Evolutionary conservation across 148 eudicot genomes (phyloP).

Genomic region (Rhododendron mucronatum): DNA sequence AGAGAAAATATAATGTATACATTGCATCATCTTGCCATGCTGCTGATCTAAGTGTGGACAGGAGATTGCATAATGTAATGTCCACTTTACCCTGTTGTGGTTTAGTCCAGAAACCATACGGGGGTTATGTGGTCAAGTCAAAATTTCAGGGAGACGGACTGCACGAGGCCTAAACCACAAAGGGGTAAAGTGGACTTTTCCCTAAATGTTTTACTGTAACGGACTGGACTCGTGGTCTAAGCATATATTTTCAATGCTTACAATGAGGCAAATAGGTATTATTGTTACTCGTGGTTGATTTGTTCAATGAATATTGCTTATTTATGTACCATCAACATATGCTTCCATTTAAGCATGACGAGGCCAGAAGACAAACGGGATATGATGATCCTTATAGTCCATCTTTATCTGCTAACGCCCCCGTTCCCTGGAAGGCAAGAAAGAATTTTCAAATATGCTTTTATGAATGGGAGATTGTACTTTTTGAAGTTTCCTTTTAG

Average conservation of each 20-base stretch:
- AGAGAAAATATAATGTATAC: background rate
- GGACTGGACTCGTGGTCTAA: background rate
- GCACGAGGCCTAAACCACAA: background rate
- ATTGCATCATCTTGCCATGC: background rate
- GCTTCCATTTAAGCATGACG: background rate
- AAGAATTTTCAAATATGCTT: background rate
- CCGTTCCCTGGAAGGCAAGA: background rate
- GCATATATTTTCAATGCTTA: background rate
- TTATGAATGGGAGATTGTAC: background rate
- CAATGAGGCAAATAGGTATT: background rate
- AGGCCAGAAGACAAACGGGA: background rate
- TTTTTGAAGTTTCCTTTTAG: background rate
- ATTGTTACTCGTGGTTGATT: background rate
- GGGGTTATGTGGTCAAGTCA: background rate
- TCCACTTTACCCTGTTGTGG: background rate
- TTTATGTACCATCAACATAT: background rate
- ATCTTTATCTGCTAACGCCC: background rate
- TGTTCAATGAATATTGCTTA: background rate
- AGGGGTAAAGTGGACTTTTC: background rate
- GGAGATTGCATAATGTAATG: background rate
- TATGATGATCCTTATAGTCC: background rate
- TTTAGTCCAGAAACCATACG: background rate
- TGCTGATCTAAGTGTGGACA: background rate
- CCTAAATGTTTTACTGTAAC: background rate
- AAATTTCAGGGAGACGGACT: background rate